Percentiles rank a stretch among this genome's conserved stretches.
These are phyloP conservation scores for Macrolepiota dolichaula DNA, from an alignment of 768 basidiomycete species.

Conservation along the genomic window DNA sequence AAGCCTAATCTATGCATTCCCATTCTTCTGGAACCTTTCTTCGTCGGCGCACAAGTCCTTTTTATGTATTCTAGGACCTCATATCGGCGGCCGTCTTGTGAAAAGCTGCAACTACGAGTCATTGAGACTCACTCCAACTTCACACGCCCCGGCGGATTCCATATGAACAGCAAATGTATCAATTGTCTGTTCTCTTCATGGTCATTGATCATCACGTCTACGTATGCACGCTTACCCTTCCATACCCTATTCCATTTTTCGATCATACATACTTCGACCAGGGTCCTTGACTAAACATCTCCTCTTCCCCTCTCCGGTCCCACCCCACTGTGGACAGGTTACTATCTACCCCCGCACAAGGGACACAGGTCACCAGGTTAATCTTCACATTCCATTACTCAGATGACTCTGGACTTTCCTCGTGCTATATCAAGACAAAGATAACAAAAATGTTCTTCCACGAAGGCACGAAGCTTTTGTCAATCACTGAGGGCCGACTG, in stretches of 20 bases:
- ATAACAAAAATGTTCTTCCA: too few species aligned
- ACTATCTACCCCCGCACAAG: not conserved
- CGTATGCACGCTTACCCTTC: too few species aligned
- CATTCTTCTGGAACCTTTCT: not conserved
- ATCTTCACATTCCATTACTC: not conserved
- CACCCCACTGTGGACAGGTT: not conserved
- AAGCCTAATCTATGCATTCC: not conserved
- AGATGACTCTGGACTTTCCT: not conserved
- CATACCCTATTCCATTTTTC: not conserved
- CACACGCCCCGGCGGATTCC: constrained; percentile 6
- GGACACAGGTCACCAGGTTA: not conserved
- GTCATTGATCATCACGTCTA: not conserved
- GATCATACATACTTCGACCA: constrained; percentile 4
- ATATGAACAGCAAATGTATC: not conserved
- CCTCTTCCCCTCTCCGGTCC: not conserved
- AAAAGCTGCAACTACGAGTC: not conserved
- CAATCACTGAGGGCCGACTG: not conserved
- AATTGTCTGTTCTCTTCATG: not conserved
- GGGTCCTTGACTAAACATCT: not conserved
- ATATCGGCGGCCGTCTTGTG: constrained; percentile 1
- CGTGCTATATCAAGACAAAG: not conserved
- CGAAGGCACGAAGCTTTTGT: not conserved
- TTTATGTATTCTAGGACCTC: not conserved
- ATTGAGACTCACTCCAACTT: not conserved
- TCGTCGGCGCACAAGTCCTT: not conserved